phyloP scores from a whole-genome alignment of 192 early-diverging fungal species.

The Chytriomyces sp. region DNA sequence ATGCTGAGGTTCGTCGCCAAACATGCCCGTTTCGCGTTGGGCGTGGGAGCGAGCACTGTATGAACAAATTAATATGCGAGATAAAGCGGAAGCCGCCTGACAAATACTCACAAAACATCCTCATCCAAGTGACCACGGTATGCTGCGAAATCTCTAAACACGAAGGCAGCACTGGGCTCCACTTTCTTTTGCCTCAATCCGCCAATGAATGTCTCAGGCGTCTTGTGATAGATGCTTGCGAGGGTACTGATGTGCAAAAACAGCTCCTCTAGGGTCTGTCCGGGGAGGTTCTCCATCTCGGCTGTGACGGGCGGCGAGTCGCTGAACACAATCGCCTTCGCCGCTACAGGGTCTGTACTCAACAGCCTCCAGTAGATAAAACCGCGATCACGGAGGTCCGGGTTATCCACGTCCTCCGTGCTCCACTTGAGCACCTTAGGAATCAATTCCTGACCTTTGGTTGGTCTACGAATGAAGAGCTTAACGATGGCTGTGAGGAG shows the following conservation, averaged over 20 bases:
- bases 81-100: neutral
- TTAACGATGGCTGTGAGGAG: constrained; percentile 90
- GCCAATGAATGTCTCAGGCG: constrained; percentile 68
- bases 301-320: constrained; percentile 85
- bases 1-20: constrained; percentile 24
- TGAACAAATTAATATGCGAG: neutral
- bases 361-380: constrained; percentile 98
- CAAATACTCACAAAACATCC: constrained; percentile 39
- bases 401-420: constrained; percentile 87
- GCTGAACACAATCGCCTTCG: constrained; percentile 86
- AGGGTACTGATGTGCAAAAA: constrained; percentile 83
- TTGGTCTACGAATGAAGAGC: constrained; percentile 90
- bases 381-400: constrained; percentile 94
- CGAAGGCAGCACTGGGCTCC: constrained; percentile 50
- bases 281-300: constrained; percentile 66
- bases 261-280: constrained; percentile 82
- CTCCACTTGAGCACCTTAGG: constrained; percentile 85
- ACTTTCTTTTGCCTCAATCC: constrained; percentile 21
- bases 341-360: constrained; percentile 89
- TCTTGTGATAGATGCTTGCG: constrained; percentile 95
- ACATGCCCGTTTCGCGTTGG: constrained; percentile 1
- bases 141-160: constrained; percentile 55
- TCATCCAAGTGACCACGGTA: constrained; percentile 39
- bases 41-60: neutral
- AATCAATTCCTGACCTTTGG: constrained; percentile 81